Percentiles rank a stretch among this genome's conserved stretches.
Evolutionary conservation across 2,329 filamentous ascomycete genomes (phyloP).

Genomic region (Fusarium miscanthi): DNA sequence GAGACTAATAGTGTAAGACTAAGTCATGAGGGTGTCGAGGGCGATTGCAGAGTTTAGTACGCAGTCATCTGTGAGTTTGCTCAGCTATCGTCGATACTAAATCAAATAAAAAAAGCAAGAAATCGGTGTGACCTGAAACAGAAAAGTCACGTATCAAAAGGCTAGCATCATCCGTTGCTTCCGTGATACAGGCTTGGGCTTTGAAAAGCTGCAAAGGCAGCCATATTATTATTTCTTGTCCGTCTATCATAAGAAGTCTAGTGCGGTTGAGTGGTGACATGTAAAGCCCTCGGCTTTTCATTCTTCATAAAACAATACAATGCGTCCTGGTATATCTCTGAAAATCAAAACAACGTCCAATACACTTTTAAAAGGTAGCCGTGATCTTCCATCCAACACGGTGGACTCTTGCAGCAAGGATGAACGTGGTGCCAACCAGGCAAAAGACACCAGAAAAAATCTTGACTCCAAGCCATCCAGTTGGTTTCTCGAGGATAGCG

Average conservation of each 20-base stretch:
- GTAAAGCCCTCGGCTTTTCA: not conserved
- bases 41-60: too few relatives aligned
- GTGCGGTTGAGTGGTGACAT: not conserved
- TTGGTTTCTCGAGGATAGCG: constrained; percentile 49
- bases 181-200: not conserved
- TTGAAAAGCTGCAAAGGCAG: not conserved
- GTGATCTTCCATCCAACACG: constrained; percentile 33
- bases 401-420: constrained; percentile 16
- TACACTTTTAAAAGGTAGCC: not conserved
- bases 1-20: not conserved
- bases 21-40: not conserved
- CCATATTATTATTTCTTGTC: not conserved
- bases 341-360: not conserved
- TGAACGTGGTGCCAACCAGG: constrained; percentile 19
- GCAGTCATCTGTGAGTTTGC: too few relatives aligned
- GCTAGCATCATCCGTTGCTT: not conserved
- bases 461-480: constrained; percentile 52
- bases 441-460: constrained; percentile 48
- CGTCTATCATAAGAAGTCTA: not conserved
- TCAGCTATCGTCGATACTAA: not conserved
- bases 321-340: not conserved
- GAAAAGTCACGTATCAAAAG: not conserved
- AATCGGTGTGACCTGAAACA: too few relatives aligned
- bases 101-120: too few relatives aligned
- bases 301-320: not conserved